Base-by-base conservation (phyloP, 2,329 filamentous ascomycete species). In the Monosporascus sp. region DNA sequence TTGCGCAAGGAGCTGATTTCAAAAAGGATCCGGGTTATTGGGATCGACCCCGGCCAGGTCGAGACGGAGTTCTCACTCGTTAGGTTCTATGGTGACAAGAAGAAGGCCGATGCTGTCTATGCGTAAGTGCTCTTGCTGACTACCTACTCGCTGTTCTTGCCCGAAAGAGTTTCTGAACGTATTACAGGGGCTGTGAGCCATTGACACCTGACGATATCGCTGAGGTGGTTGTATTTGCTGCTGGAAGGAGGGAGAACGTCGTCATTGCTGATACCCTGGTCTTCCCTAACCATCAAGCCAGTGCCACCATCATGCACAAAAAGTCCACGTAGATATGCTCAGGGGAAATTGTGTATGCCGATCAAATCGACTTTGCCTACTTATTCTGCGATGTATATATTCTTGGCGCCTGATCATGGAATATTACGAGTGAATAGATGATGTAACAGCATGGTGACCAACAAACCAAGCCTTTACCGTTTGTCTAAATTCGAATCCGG, bases 61-160 rank as follows among this genome's bases (percentile, higher is more conserved):
- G 87, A 91, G 75, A 92, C 88, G 18, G 86, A 92, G 66, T 92
- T 92, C 69, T 89, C 84, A 6, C 74, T 91, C 27, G 87, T 92
- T 47, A 77, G 88, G 52, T 91, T 89, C 68, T 82, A 85, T 54
- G 88, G 88, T 3, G 88, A 92, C 63, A 88, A 88, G 71, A 68
- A 75, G 14, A 90, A 90, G 74, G 88, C 88, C n/a, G 85, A 89
- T 73, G 84, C 85, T 49, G 87, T 91, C 43, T 70, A 68, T 58
- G 82, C 80, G 65, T 83, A 76, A 56, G 85, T 81, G 3, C 37
- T 31, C 27, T 31, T 31, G 27, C 27, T 31, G 27, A 11, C 27
- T 31, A 31, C 27, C 9, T 11, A 31, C 27, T 11, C 9, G 27
- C 27, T 11, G 27, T 31, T 31, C 27, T 31, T 44, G 27, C 5